Evolutionary conservation across 1,284 basidiomycete species (phyloP).

Genomic region (Earliella scabrosa): DNA sequence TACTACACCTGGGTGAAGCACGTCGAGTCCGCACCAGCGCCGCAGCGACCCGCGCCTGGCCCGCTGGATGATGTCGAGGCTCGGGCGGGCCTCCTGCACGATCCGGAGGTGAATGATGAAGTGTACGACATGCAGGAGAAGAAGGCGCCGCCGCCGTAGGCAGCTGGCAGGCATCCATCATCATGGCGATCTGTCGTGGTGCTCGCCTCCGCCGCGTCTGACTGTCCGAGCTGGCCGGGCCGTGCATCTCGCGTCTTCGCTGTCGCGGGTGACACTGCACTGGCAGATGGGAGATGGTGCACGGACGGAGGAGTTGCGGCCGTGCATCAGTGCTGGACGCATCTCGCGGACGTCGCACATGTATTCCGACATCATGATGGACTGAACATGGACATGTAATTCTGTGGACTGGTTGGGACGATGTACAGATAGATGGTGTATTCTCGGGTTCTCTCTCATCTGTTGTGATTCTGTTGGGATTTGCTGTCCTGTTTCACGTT

Average conservation of each 20-base stretch:
- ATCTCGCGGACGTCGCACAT: not conserved
- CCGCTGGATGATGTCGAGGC: conserved; percentile 46
- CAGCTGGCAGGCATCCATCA: too few relatives aligned
- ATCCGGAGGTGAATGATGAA: conserved; percentile 18
- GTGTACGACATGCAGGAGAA: conserved; percentile 33
- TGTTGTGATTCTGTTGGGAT: not conserved
- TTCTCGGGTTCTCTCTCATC: not conserved
- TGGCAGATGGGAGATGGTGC: not conserved
- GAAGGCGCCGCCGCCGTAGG: conserved; percentile 20
- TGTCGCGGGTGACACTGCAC: not conserved
- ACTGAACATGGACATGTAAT: not conserved
- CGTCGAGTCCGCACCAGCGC: conserved; percentile 39
- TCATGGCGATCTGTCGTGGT: not conserved
- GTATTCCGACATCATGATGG: not conserved
- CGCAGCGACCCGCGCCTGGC: conserved; percentile 24
- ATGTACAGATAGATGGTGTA: conserved; percentile 1
- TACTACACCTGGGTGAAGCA: conserved; percentile 74
- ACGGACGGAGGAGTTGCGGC: not conserved
- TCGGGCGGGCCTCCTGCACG: conserved; percentile 22
- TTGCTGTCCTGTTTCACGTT: not conserved
- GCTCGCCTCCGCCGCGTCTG: not conserved
- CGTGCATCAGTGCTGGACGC: too few relatives aligned
- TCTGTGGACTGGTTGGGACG: not conserved
- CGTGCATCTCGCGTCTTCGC: not conserved
- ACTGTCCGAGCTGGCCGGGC: not conserved